Conservation (phyloP, 352 stramenopile species). For the Blastocystis sp. region DNA sequence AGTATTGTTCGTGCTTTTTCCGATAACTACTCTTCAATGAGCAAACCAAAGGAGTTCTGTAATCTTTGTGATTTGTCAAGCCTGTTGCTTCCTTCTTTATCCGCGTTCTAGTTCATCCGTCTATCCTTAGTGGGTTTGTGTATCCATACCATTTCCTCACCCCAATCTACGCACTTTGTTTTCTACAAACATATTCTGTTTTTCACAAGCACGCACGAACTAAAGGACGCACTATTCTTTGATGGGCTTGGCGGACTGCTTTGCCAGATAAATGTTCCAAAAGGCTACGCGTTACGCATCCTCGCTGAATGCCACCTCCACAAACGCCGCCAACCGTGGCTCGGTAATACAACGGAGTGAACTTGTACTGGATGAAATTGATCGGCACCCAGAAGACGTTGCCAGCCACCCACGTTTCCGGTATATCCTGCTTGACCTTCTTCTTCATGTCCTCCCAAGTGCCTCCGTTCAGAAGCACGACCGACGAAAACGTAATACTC, state of each 20-base stretch:
- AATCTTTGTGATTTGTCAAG: slow-evolving; percentile 58
- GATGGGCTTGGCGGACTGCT: slow-evolving; percentile 56
- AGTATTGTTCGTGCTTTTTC: slow-evolving; percentile 31
- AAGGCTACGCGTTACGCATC: slow-evolving; percentile 14
- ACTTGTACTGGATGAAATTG: slow-evolving; percentile 71
- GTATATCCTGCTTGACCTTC: slow-evolving; percentile 67
- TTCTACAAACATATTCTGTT: neutral
- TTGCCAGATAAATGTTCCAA: slow-evolving; percentile 68
- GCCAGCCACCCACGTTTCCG: slow-evolving; percentile 44
- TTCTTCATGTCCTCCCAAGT: slow-evolving; percentile 49
- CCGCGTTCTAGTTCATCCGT: slow-evolving; percentile 7
- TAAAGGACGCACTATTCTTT: slow-evolving; percentile 24
- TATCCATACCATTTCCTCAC: neutral
- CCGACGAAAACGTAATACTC: slow-evolving; percentile 67
- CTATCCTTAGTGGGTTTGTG: too few species aligned
- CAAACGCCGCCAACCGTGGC: slow-evolving; percentile 38
- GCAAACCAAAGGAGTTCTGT: neutral
- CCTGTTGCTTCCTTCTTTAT: slow-evolving; percentile 39
- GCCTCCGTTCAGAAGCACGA: slow-evolving; percentile 44
- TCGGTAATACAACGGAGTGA: slow-evolving; percentile 62
- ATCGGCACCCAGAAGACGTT: slow-evolving; percentile 70
- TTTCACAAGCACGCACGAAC: neutral
- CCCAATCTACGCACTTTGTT: neutral
- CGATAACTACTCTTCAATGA: neutral
- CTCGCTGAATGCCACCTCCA: neutral